Percentiles rank a stretch among this genome's conserved stretches.
Evolutionary conservation across 306 rosid genomes (phyloP).

Genomic region (Sindora glabra): DNA sequence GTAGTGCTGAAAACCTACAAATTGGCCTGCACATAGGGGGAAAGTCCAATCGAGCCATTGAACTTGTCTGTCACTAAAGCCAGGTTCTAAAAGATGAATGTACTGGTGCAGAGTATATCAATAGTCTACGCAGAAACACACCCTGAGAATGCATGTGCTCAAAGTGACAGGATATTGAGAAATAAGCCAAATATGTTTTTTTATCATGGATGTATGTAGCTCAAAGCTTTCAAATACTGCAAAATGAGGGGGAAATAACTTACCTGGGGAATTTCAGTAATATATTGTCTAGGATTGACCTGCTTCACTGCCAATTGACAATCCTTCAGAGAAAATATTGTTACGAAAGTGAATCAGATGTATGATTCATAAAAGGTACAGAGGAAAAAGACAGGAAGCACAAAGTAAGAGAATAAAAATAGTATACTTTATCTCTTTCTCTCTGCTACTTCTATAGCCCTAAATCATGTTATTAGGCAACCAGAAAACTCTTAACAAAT

Average conservation of each 20-base stretch:
- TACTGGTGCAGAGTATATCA: background rate
- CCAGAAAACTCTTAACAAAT: too few species aligned
- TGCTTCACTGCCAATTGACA: conserved; percentile 90
- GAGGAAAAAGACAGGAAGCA: too few species aligned
- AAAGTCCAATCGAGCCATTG: too few species aligned
- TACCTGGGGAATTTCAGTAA: conserved; percentile 84
- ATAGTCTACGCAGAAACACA: background rate
- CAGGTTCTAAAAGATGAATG: too few species aligned
- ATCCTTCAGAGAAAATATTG: conserved; percentile 22
- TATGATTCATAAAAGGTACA: too few species aligned
- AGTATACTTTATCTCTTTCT: too few species aligned
- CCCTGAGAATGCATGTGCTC: background rate
- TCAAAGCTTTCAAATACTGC: background rate
- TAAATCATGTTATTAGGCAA: too few species aligned
- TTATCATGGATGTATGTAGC: background rate
- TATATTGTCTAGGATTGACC: conserved; percentile 83
- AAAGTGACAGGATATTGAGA: background rate
- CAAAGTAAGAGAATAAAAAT: too few species aligned
- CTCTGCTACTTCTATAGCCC: too few species aligned
- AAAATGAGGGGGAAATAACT: background rate
- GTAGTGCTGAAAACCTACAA: too few species aligned
- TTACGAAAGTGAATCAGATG: background rate
- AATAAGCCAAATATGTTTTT: background rate
- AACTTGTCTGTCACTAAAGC: too few species aligned
- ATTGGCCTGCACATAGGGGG: too few species aligned